Evolutionary conservation across 176 grass and related monocot species (phyloP).

Genomic region (Phyllostachys edulis): DNA sequence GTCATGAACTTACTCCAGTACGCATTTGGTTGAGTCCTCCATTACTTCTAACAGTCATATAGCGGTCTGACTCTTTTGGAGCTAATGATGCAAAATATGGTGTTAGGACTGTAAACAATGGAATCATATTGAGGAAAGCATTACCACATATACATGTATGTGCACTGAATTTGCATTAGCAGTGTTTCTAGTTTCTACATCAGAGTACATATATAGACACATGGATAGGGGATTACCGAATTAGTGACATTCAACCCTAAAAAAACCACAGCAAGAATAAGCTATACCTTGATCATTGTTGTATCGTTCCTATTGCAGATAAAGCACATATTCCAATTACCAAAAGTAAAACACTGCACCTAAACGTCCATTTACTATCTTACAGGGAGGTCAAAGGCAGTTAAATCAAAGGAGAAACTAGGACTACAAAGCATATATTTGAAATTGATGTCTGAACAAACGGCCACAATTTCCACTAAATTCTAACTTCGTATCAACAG

Average conservation of each 20-base stretch:
- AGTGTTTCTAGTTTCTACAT: not conserved
- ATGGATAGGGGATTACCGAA: not conserved
- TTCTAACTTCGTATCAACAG: constrained; percentile 1
- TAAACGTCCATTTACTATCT: not conserved
- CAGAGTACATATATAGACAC: not conserved
- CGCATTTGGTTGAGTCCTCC: constrained; percentile 98
- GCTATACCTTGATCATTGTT: not conserved
- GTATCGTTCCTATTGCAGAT: constrained; percentile 1
- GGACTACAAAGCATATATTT: not conserved
- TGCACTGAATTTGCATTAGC: not conserved
- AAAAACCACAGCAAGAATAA: not conserved
- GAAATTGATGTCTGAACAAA: not conserved
- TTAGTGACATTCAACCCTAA: not conserved
- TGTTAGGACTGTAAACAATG: not conserved
- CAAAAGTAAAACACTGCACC: constrained; percentile 6
- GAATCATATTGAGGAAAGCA: constrained; percentile 2
- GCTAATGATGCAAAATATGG: constrained; percentile 39
- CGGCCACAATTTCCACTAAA: not conserved
- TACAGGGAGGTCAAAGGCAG: not conserved
- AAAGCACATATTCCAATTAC: constrained; percentile 7
- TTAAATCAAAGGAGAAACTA: constrained; percentile 16
- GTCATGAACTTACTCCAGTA: constrained; percentile 71
- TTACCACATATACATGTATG: not conserved
- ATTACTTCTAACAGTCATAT: constrained; percentile 94
- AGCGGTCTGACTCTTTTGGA: constrained; percentile 46